Percentiles rank a stretch among this genome's conserved stretches.
phyloP scores from a whole-genome alignment of 352 stramenopile genomes.

The Phytopythium litorale region DNA sequence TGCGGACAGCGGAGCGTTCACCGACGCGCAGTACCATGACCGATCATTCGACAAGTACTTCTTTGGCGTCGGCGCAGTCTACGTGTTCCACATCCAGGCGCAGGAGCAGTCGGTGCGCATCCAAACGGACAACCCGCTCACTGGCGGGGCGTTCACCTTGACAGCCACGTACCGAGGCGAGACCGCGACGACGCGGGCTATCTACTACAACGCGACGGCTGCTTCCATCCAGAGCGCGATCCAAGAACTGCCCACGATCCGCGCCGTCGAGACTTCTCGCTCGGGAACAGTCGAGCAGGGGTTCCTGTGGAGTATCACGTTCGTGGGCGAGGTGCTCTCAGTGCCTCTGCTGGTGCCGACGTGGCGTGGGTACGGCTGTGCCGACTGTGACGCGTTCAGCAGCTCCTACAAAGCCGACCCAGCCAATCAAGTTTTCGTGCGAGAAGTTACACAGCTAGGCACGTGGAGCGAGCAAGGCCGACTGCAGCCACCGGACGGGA shows the following conservation, averaged over 20 bases:
- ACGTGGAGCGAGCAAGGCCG: constrained; percentile 61
- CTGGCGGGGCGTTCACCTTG: constrained; percentile 70
- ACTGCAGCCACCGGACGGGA: constrained; percentile 62
- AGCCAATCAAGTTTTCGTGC: constrained; percentile 48
- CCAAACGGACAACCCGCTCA: constrained; percentile 56
- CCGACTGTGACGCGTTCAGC: constrained; percentile 70
- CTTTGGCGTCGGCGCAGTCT: constrained; percentile 69
- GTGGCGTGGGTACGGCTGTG: constrained; percentile 65
- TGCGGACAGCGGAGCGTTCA: constrained; percentile 68
- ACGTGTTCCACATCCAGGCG: constrained; percentile 71
- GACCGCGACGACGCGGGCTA: constrained; percentile 43
- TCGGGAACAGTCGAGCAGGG: constrained; percentile 69
- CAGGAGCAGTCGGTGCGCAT: constrained; percentile 68
- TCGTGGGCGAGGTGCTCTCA: constrained; percentile 67
- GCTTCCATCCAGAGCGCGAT: constrained; percentile 74
- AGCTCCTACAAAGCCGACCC: constrained; percentile 55
- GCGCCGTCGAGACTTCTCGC: constrained; percentile 76
- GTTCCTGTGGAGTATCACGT: constrained; percentile 80
- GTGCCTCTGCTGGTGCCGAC: constrained; percentile 55
- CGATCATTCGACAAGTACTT: constrained; percentile 51
- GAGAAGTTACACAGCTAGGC: constrained; percentile 42
- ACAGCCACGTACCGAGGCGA: constrained; percentile 57
- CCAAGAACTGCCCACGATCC: constrained; percentile 74
- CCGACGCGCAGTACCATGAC: constrained; percentile 48
- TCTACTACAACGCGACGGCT: constrained; percentile 68